phyloP scores from a whole-genome alignment of 176 grass and related monocot genomes.

The Phoenix roebelenii region DNA sequence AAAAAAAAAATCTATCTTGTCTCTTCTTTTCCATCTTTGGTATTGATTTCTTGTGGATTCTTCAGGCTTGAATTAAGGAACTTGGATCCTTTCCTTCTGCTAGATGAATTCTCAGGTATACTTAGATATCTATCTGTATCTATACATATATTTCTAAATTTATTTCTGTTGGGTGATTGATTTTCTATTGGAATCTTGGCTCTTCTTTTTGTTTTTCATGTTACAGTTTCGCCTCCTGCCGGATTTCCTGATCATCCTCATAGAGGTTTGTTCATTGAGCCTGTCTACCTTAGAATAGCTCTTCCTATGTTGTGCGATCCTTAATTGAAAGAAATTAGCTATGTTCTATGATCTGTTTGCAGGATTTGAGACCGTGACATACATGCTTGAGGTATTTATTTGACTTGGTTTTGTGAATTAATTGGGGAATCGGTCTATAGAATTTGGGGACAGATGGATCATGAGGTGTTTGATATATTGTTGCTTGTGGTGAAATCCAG shows the following conservation, averaged over 20 bases:
- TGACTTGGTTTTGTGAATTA: not conserved
- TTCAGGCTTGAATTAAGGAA: slow-evolving; percentile 55
- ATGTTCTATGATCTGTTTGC: not conserved
- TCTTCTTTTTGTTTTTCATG: not conserved
- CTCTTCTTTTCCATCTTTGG: not conserved
- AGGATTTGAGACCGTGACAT: slow-evolving; percentile 89
- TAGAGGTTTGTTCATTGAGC: slow-evolving; percentile 29
- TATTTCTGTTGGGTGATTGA: not conserved
- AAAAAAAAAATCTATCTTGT: not conserved
- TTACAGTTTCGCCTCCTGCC: slow-evolving; percentile 46
- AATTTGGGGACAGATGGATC: too few relatives aligned
- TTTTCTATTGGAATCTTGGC: not conserved
- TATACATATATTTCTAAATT: too few relatives aligned
- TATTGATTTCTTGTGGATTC: slow-evolving; percentile 5
- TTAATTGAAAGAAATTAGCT: not conserved
- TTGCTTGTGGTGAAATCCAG: slow-evolving; percentile 19
- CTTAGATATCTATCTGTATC: too few relatives aligned
- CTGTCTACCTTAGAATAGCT: not conserved
- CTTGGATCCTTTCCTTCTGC: slow-evolving; percentile 38
- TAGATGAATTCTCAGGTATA: slow-evolving; percentile 10
- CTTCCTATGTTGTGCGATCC: too few relatives aligned
- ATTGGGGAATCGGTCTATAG: too few relatives aligned
- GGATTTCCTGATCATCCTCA: slow-evolving; percentile 79
- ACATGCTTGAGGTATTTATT: slow-evolving; percentile 61
- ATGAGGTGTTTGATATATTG: slow-evolving; percentile 41